Evolutionary conservation across 768 basidiomycete species (phyloP), one percentile per base, ranked within the genome.

Genomic region (Kwoniella sp.): DNA sequence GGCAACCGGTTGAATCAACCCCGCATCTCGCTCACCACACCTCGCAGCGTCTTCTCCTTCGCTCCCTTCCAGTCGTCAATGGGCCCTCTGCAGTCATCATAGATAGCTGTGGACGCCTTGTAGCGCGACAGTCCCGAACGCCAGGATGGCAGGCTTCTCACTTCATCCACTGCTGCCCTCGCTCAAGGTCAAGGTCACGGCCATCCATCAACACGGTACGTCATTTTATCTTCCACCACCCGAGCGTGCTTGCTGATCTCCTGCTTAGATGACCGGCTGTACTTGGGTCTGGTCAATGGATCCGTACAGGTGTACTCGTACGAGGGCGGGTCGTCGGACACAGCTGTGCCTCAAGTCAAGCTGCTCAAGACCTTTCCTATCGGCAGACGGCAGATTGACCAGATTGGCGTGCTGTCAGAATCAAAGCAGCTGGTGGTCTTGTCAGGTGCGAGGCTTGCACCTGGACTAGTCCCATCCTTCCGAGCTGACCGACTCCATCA

Each of bases 381-480:
- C 1, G 36, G 39, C 3, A 57, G 56, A 28, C 43, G 80, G 65
- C 78, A 87, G 12, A 86, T 99, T 36, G 93, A 98, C 49, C 89
- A 92, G 67, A 77, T 99, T 2, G 88, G 85, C 0, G 86, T 84
- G 46, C 80, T 96, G 58, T 84, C 84, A 57, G 87, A 89, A 61
- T 80, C 88, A n/a, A 85, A 89, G 63, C 86, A 88, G 3, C 77
- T 99, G 20, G 84, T 89, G 2, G 78, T 87, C 4, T 80, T 98
- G 3, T 87, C 88, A 22, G 92, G 92, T 89, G 66, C n/a, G n/a
- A n/a, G n/a, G n/a, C n/a, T n/a, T n/a, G n/a, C n/a, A n/a, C n/a
- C n/a, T n/a, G 53, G 80, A 54, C 15, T 32, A 10, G n/a, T 11
- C 12, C 27, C 39, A 5, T 20, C 12, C 62, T 10, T 11, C 37